Base-by-base conservation (phyloP, 371 early-diverging fungal species). In the Apophysomyces sp. region DNA sequence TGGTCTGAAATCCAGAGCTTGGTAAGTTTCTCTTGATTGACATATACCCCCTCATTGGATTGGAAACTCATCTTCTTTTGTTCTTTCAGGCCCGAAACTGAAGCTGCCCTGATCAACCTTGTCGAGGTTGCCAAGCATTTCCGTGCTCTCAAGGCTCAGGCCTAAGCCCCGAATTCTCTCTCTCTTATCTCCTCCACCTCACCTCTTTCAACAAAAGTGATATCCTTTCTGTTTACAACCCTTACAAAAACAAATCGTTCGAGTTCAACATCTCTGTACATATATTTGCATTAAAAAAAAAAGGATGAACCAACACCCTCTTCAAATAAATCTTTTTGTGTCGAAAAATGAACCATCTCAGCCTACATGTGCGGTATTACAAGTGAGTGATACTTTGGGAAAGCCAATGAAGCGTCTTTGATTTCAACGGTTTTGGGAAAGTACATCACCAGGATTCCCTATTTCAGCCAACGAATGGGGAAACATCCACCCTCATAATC, bases 1-100 rank as follows among this genome's bases (percentile, higher is more conserved):
- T 78, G 98, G 98, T 65, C 85, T 97, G 58, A 98, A 98, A 89
- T 96, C 97, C 60, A 89, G 98, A 71, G 91, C 88, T 55, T 97
- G 96, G 94, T 65, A 60, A 16, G 58, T 49, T 21, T 30, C 18
- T 21, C 1, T 6, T 49, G 37, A 86, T 86, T 24, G 88, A 90
- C 74, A 85, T 89, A 54, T 87, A 86, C 2, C 70, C n/a, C 88
- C 55, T 53, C 26, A 8, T 53, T 8, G 8, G 31, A 29, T 15
- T 11, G 16, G 4, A 12, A 11, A 44, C 16, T 21, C 8, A 60
- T 34, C 18, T 12, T 44, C 13, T n/a, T 37, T 32, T 26, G 4
- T 31, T 83, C 81, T 39, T 87, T 86, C 32, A 67, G 61, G 92
- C 71, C 87, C 68, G 98, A 98, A 80, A 93, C 93, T 59, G 89